These are phyloP conservation scores for Porphyra umbilicalis DNA, from an alignment of 31 red algal genomes.

Conservation along the genomic window DNA sequence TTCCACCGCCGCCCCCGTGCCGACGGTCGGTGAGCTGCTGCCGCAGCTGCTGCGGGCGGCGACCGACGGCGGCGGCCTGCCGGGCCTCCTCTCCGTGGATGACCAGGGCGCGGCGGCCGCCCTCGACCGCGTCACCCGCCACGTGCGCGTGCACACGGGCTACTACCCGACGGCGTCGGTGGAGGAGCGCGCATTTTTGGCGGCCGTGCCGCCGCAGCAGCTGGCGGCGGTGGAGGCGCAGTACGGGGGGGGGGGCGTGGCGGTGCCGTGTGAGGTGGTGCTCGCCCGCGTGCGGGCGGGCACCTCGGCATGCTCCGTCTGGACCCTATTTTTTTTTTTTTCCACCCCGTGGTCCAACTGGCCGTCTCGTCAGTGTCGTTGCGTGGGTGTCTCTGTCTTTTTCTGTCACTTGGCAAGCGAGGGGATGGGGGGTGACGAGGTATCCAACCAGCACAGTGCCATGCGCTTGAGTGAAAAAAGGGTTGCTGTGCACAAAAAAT, in stretches of 20 bases:
- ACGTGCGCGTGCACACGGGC: background rate
- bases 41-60: background rate
- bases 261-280: background rate
- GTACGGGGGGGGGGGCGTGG: background rate
- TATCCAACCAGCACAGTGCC: no score
- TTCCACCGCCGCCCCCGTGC: background rate
- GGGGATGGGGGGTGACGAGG: no score
- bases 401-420: no score
- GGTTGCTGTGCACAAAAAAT: no score
- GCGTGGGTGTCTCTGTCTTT: no score
- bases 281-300: no score
- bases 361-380: no score
- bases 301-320: no score
- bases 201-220: background rate
- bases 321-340: no score
- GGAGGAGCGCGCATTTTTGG: background rate
- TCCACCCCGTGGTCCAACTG: no score
- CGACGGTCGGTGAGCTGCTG: background rate
- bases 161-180: background rate
- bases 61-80: background rate
- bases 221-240: background rate
- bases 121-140: background rate
- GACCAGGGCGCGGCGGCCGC: background rate
- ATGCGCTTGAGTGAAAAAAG: no score
- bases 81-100: background rate